These are phyloP conservation scores for Talaromyces trachyspermus DNA, from an alignment of 495 filamentous ascomycete genomes.

Conservation along the genomic window DNA sequence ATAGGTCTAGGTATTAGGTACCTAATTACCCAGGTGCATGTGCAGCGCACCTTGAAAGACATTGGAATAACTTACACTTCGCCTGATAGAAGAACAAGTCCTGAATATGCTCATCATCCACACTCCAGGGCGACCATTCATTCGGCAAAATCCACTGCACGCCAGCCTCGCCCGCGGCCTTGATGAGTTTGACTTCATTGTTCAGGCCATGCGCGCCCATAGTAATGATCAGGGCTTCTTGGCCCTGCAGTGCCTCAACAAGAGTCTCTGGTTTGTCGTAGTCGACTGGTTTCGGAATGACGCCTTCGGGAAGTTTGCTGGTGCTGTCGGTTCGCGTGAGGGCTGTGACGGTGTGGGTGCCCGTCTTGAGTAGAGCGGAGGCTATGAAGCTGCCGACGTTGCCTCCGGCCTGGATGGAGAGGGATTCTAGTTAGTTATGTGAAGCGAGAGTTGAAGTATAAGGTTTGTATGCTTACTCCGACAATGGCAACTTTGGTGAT, in stretches of 20 bases:
- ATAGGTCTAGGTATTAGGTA: too few species aligned
- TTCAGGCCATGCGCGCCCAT: conserved; percentile 32
- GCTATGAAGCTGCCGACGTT: conserved; percentile 47
- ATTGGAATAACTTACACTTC: conserved; percentile 4
- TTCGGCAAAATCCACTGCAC: conserved; percentile 59
- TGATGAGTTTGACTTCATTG: conserved; percentile 40
- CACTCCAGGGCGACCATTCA: conserved; percentile 38
- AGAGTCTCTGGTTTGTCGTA: conserved; percentile 39
- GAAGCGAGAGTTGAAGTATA: not conserved
- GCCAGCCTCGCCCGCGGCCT: conserved; percentile 53
- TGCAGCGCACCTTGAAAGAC: not conserved
- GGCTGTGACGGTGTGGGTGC: conserved; percentile 46
- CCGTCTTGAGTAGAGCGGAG: conserved; percentile 37
- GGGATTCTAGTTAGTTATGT: too few species aligned
- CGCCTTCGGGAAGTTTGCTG: conserved; percentile 32
- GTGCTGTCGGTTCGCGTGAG: conserved; percentile 39
- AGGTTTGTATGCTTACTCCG: conserved; percentile 25
- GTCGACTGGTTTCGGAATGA: conserved; percentile 33
- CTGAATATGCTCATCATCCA: conserved; percentile 25
- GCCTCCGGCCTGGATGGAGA: conserved; percentile 36
- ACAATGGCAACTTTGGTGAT: conserved; percentile 42
- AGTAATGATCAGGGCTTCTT: conserved; percentile 56
- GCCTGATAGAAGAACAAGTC: conserved; percentile 23
- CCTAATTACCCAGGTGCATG: too few species aligned
- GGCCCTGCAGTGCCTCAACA: conserved; percentile 39